Conservation (phyloP, 2,329 filamentous ascomycete genomes). For the Fusarium armeniacum region DNA sequence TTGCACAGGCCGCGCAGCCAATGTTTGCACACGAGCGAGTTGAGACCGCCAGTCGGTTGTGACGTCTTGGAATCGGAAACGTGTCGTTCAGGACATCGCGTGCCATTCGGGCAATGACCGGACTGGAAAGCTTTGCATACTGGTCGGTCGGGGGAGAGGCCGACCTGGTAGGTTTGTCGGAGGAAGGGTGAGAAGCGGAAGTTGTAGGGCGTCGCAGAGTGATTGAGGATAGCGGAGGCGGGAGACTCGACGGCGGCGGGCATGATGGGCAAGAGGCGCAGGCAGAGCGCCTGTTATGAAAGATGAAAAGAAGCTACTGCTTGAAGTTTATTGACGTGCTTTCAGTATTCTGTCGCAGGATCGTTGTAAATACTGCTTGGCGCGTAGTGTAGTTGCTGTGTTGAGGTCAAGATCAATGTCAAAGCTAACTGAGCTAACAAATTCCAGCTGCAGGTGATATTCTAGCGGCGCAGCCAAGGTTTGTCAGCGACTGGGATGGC, state of each 20-base stretch:
- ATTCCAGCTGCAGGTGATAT: conserved; percentile 37
- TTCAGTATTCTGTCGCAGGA: background rate
- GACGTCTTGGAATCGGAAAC: conserved; percentile 57
- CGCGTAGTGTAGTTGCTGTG: conserved; percentile 7
- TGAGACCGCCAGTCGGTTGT: conserved; percentile 69
- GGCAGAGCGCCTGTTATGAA: conserved; percentile 26
- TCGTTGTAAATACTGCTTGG: conserved; percentile 1
- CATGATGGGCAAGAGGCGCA: conserved; percentile 46
- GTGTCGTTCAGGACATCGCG: conserved; percentile 89
- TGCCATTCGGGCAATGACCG: conserved; percentile 88
- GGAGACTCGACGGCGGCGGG: conserved; percentile 51
- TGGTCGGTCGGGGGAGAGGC: conserved; percentile 82
- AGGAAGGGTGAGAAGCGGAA: conserved; percentile 92
- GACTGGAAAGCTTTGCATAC: conserved; percentile 88
- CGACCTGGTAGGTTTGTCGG: conserved; percentile 84
- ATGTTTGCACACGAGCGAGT: conserved; percentile 96
- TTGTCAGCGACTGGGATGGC: conserved; percentile 40
- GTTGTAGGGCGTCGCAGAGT: conserved; percentile 69
- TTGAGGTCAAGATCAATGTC: conserved; percentile 23
- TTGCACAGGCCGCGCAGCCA: conserved; percentile 98
- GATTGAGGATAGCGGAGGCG: conserved; percentile 67
- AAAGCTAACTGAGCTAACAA: conserved; percentile 26
- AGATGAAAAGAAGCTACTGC: background rate
- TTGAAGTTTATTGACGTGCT: background rate
- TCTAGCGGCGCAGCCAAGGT: conserved; percentile 22